These are phyloP conservation scores for Colletotrichum magnum DNA, from an alignment of 2,329 filamentous ascomycete species.

Conservation along the genomic window DNA sequence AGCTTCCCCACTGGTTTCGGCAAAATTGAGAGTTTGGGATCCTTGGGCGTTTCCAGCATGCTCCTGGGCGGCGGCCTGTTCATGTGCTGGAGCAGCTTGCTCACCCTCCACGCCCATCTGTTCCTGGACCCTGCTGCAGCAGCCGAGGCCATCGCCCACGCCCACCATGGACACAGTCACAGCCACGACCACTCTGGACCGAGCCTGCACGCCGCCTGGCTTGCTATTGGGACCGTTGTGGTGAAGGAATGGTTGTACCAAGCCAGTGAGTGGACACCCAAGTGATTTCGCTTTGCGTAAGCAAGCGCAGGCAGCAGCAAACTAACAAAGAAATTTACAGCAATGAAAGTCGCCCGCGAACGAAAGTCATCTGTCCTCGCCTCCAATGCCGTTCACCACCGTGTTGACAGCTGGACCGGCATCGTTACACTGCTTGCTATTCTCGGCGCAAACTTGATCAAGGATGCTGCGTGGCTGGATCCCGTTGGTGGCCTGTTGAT, in stretches of 20 bases:
- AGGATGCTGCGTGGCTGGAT: slow-evolving; percentile 92
- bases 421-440: slow-evolving; percentile 94
- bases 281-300: not conserved
- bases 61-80: slow-evolving; percentile 90
- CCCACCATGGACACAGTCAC: slow-evolving; percentile 77
- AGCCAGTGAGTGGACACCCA: slow-evolving; percentile 79
- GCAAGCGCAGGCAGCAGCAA: slow-evolving; percentile 8
- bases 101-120: slow-evolving; percentile 80
- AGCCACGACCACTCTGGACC: slow-evolving; percentile 77
- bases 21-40: slow-evolving; percentile 97
- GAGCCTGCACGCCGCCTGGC: slow-evolving; percentile 94
- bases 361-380: slow-evolving; percentile 96
- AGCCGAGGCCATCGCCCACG: slow-evolving; percentile 66
- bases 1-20: slow-evolving; percentile 93
- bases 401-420: slow-evolving; percentile 94
- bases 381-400: slow-evolving; percentile 96
- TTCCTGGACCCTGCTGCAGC: slow-evolving; percentile 74
- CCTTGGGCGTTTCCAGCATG: slow-evolving; percentile 92
- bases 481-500: slow-evolving; percentile 94
- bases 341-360: slow-evolving; percentile 94
- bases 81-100: slow-evolving; percentile 86
- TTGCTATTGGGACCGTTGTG: slow-evolving; percentile 89
- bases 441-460: slow-evolving; percentile 87
- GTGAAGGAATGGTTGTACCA: slow-evolving; percentile 98
- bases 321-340: slow-evolving; percentile 58